Evolutionary conservation across 495 filamentous ascomycete genomes (phyloP), one percentile per base, ranked within the genome.

Genomic region (Penicillium cataractarum): DNA sequence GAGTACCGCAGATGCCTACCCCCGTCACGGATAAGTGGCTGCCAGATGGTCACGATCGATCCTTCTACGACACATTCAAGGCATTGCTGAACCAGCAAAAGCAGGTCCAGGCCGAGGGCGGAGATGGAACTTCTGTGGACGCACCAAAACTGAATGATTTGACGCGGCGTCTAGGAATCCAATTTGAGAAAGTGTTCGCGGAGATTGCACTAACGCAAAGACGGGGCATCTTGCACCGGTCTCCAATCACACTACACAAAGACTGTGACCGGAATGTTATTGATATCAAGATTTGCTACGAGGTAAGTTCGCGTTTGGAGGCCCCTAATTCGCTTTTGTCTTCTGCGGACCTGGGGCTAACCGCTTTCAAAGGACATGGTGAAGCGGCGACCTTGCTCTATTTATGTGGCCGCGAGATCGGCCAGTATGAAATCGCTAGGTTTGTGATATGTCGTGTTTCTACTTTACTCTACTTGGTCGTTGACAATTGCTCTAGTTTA

Each of bases 131-230:
- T 33, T 61, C 69, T 8, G 66, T 71, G 13, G 70, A 78, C 40
- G 61, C 79, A 21, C 86, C 86, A 8, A 81, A 80, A 40, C 75
- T 88, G 51, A 78, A 82, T 60, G 79, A 86, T 49, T 60, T 88
- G 57, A 80, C 78, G 0, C 77, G 71, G 40, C 76, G 83, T 48
- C 70, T 88, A 24, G 78, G 78, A 6, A 61, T 75, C 4, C 85
- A 87, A 62, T 88, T 83, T 59, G 76, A 82, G 6, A 76, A 77
- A 12, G 77, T 87, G 2, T 88, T 87, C 65, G 76, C 72, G 10
- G 79, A 83, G 55, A 87, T 87, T 59, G 83, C 86, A 9, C 74
- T 83, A 52, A 83, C 85, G 15, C 84, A 86, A 68, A 80, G 80
- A 52, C 75, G 85, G 52, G 82, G 82, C 26, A 80, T 88, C 42